Evolutionary conservation across 2,329 filamentous ascomycete species (phyloP).

Genomic region (Pseudofabraea citricarpa): DNA sequence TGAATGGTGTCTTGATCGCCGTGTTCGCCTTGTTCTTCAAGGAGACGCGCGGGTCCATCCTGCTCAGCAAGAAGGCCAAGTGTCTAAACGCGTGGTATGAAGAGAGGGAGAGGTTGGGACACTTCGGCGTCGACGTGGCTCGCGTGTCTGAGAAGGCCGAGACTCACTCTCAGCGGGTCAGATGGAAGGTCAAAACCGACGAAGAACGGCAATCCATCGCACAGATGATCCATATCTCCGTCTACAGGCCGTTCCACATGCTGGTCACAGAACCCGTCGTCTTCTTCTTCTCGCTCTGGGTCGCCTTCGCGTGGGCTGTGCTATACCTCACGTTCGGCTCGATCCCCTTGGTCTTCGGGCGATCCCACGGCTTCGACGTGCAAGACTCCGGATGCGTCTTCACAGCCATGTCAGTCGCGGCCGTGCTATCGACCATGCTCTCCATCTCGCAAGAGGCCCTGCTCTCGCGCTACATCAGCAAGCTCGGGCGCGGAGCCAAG

Average conservation of each 20-base stretch:
- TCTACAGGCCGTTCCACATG: conserved; percentile 74
- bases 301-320: conserved; percentile 83
- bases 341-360: conserved; percentile 71
- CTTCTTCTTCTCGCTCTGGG: conserved; percentile 86
- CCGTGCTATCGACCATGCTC: conserved; percentile 59
- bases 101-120: conserved; percentile 52
- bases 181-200: conserved; percentile 77
- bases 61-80: conserved; percentile 71
- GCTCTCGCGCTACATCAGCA: conserved; percentile 42
- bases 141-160: conserved; percentile 6
- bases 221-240: conserved; percentile 68
- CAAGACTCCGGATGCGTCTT: conserved; percentile 70
- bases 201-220: conserved; percentile 65
- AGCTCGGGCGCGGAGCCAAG: conserved; percentile 16
- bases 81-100: conserved; percentile 77
- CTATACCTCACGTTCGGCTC: conserved; percentile 82
- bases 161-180: conserved; percentile 47
- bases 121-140: conserved; percentile 46
- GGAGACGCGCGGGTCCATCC: conserved; percentile 77
- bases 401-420: conserved; percentile 63
- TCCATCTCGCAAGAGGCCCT: conserved; percentile 70
- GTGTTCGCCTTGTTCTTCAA: conserved; percentile 67
- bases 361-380: conserved; percentile 62
- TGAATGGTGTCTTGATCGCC: conserved; percentile 57
- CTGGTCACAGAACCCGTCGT: conserved; percentile 74